Base-by-base conservation (phyloP, 2,329 filamentous ascomycete species). In the Thelonectria blattea region DNA sequence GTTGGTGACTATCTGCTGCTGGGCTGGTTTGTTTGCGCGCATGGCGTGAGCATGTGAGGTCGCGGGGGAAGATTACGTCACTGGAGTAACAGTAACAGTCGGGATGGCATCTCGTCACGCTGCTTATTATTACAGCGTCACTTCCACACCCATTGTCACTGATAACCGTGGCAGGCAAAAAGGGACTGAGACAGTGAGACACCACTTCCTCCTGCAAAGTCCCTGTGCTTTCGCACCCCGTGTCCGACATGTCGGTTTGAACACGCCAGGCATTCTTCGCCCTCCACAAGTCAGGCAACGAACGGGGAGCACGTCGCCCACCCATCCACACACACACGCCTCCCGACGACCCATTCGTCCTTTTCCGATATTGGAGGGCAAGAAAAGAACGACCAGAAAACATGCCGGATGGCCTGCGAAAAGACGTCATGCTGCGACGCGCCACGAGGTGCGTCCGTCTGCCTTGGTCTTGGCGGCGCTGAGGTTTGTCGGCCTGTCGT, bases 271-370 rank as follows among this genome's bases (percentile, higher is more conserved):
- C 48, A 52, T 47, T 48, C 15, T 15, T 30, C 24, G 10, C 39
- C 52, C 24, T 42, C 52, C 47, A 34, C 32, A 51, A 51, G 22
- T 43, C 41, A 60, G 58, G 58, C 58, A 60, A 56, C 52, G 52
- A 56, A 56, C 52, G 41, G 42, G 12, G 43, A 50, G 52, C 48
- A 48, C 24, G 39, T 37, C 42, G 14, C 27, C 24, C 15, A 15
- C 22, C n/a, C 34, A 42, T 47, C 20, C 11, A 14, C 18, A 41
- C 41, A 17, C 27, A 30, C 27, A 43, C 52, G 27, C 17, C 30
- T 30, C 20, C 20, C 34, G 50, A 10, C 14, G 37, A 50, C 15
- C 17, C 46, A 50, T 41, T 17, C 42, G 22, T 30, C 18, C 39
- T 39, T 22, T 27, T n/a, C 11, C 14, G 24, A 39, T 39, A 43